Evolutionary conservation across 78 protist genomes (phyloP), one percentile per base, ranked within the genome.

Genomic region (Dictyostelium purpureum): DNA sequence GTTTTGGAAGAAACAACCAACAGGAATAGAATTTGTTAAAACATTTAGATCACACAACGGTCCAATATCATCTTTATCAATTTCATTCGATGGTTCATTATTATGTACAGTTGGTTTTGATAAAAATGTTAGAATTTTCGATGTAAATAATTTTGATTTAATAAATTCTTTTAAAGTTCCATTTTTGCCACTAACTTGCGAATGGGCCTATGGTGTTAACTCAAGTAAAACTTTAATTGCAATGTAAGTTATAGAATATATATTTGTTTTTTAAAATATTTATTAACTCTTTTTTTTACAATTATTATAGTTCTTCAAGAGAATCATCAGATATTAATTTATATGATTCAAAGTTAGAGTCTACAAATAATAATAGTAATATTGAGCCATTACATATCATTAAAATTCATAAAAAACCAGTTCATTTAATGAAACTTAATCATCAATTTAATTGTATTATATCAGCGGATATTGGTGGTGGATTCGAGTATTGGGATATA

Each of bases 11-110:
- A 98, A 98, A 79, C 45, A 28, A 61, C 77, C 38, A 1, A 42
- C 28, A 24, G 98, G 97, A 9, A 79, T 98, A 9, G 98, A 97
- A 66, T 97, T 97, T 54, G 98, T 98, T 43, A 98, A 98, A 94
- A 90, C 88, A 51, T 98, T 88, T 91, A 51, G 74, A 19, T 89
- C 98, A n/a, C 99, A 98, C 71, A 19, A 90, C 18, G 97, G 69
- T 4, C 52, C 96, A 10, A 45, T 96, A 24, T 24, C 71, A 10
- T 81, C 51, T 10, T 0, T 96, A 33, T 63, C 94, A 16, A 73
- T 69, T 28, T 70, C 95, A 43, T 12, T 14, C 18, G 97, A 96
- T 57, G 98, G 98, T 16, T 11, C 45, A 42, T 19, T 59, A 82
- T 57, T 97, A 37, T 93, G 90, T 43, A 56, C 96, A 1, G 70